Evolutionary conservation across 768 basidiomycete species (phyloP).

Genomic region (Lentinula edodes): DNA sequence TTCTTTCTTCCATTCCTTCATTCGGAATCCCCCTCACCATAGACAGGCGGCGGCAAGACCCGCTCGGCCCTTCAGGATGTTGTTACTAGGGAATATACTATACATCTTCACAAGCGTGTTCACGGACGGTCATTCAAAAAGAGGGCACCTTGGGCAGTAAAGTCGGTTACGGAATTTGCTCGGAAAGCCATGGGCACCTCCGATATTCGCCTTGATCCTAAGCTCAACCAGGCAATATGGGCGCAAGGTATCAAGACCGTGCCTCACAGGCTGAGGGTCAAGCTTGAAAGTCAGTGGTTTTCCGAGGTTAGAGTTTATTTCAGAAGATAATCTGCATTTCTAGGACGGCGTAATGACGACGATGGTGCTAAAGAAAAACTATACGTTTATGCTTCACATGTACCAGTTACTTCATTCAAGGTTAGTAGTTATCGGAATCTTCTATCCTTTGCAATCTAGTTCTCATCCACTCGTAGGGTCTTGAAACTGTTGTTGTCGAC

Average conservation of each 20-base stretch:
- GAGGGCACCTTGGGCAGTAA: constrained; percentile 94
- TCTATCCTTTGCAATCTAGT: background rate
- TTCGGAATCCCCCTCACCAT: background rate
- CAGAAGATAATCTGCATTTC: background rate
- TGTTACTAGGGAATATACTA: constrained; percentile 97
- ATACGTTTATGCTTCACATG: constrained; percentile 83
- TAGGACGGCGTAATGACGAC: constrained; percentile 98
- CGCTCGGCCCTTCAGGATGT: constrained; percentile 98
- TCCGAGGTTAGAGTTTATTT: background rate
- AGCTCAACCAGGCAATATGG: constrained; percentile 96
- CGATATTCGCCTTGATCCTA: constrained; percentile 92
- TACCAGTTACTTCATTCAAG: constrained; percentile 81
- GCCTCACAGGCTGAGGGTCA: constrained; percentile 86
- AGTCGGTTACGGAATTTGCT: constrained; percentile 89
- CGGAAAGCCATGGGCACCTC: constrained; percentile 92
- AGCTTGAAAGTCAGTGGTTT: constrained; percentile 60
- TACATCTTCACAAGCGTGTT: constrained; percentile 94
- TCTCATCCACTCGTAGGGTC: constrained; percentile 46
- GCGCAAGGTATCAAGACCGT: constrained; percentile 89
- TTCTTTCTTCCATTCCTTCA: background rate
- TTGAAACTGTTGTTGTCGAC: constrained; percentile 79
- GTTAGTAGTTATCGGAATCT: constrained; percentile 33
- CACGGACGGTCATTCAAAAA: constrained; percentile 95
- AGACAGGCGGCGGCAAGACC: constrained; percentile 71
- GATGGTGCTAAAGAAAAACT: constrained; percentile 99